These are phyloP conservation scores for Pelargonium cotyledonis DNA, from an alignment of 441 rosid species.

Conservation along the genomic window DNA sequence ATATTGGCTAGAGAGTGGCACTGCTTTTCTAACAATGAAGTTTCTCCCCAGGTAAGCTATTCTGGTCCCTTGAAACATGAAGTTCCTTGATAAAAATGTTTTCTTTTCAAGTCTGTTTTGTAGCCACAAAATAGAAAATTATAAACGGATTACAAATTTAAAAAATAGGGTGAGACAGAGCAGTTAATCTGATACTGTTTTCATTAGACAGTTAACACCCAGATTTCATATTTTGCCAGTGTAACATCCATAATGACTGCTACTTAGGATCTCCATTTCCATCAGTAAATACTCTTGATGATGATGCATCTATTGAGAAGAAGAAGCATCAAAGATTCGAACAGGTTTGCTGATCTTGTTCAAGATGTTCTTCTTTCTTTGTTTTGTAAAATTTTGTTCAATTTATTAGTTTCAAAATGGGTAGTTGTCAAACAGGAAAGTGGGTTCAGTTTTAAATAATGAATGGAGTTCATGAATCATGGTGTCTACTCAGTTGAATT, in stretches of 20 bases:
- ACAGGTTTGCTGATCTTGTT: neutral
- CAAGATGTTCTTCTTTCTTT: too few species aligned
- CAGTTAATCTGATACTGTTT: neutral
- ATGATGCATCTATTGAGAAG: neutral
- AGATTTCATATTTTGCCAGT: neutral
- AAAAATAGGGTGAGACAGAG: neutral
- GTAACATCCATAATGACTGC: too few species aligned
- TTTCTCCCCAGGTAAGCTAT: neutral
- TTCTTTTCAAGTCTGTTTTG: neutral
- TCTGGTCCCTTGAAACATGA: neutral
- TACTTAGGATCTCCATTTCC: neutral
- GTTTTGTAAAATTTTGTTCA: too few species aligned
- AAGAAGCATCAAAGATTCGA: neutral
- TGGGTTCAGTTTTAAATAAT: too few species aligned
- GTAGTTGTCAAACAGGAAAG: neutral
- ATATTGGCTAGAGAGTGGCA: neutral
- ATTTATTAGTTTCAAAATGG: neutral
- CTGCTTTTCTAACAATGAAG: neutral
- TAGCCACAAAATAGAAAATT: neutral
- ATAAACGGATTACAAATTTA: too few species aligned
- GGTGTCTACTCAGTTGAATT: too few species aligned
- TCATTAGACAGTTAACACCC: neutral
- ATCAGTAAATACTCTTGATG: neutral
- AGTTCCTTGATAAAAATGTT: neutral
- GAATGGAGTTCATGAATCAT: too few species aligned